Evolutionary conservation across 306 rosid species (phyloP).

Genomic region (Heteromeles arbutifolia): DNA sequence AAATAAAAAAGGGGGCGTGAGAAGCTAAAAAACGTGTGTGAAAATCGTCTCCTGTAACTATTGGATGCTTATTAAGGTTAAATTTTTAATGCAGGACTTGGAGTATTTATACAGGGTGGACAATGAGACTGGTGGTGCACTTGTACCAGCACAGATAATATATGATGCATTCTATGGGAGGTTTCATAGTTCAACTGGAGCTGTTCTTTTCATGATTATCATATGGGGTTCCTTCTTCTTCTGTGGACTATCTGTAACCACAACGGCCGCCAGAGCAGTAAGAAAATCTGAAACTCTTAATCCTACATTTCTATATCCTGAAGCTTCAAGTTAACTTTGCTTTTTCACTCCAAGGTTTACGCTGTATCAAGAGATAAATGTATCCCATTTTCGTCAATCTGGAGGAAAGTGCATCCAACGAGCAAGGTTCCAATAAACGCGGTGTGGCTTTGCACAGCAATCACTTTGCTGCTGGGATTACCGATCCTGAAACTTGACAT

Average conservation of each 20-base stretch:
- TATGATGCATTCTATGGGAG: slow-evolving; percentile 25
- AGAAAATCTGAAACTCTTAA: neutral
- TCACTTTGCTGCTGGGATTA: slow-evolving; percentile 16
- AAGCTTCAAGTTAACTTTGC: neutral
- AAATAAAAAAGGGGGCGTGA: too few species aligned
- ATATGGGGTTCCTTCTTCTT: slow-evolving; percentile 28
- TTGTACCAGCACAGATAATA: slow-evolving; percentile 25
- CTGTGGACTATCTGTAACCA: slow-evolving; percentile 18
- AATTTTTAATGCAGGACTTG: slow-evolving; percentile 4
- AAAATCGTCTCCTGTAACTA: too few species aligned
- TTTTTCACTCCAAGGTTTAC: slow-evolving; percentile 5
- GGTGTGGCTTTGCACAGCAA: slow-evolving; percentile 23
- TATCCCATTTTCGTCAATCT: slow-evolving; percentile 13
- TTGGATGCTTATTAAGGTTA: neutral
- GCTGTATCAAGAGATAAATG: slow-evolving; percentile 22
- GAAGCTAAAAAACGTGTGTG: too few species aligned
- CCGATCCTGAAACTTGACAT: slow-evolving; percentile 25
- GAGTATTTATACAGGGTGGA: slow-evolving; percentile 14
- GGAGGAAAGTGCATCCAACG: slow-evolving; percentile 17
- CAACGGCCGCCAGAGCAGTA: slow-evolving; percentile 24
- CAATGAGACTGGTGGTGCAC: slow-evolving; percentile 24
- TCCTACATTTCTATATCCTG: neutral
- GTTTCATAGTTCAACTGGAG: slow-evolving; percentile 22
- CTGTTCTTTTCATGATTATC: slow-evolving; percentile 16
- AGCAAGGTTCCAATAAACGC: slow-evolving; percentile 23